These are phyloP conservation scores for Leptographium wingfieldii DNA, from an alignment of 2,329 filamentous ascomycete species.

Conservation along the genomic window DNA sequence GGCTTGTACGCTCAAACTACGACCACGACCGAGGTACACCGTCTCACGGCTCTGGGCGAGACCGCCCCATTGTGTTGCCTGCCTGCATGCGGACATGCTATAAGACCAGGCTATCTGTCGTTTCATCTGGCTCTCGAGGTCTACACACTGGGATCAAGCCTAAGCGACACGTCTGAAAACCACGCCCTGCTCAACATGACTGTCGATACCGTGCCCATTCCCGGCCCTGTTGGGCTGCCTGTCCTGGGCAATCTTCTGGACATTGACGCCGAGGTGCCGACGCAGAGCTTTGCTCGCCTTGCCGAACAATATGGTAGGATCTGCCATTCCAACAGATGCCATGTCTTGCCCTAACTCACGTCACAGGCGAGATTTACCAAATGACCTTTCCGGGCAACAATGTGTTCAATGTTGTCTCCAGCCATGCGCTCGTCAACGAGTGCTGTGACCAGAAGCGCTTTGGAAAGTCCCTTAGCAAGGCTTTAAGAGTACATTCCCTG, in stretches of 20 bases:
- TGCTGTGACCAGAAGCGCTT: constrained; percentile 55
- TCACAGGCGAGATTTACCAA: constrained; percentile 45
- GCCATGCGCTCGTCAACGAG: constrained; percentile 39
- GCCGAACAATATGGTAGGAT: constrained; percentile 51
- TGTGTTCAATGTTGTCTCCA: constrained; percentile 18
- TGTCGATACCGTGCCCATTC: constrained; percentile 28
- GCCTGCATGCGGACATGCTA: too few relatives aligned
- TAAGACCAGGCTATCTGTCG: too few relatives aligned
- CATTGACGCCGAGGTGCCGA: constrained; percentile 45
- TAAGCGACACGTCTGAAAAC: neutral
- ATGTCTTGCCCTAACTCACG: neutral
- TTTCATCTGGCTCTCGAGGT: too few relatives aligned
- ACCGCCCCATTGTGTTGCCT: too few relatives aligned
- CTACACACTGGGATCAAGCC: too few relatives aligned
- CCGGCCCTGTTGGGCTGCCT: constrained; percentile 50
- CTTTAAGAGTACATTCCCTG: constrained; percentile 24
- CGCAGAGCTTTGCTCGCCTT: constrained; percentile 41
- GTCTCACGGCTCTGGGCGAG: neutral
- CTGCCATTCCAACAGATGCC: too few relatives aligned
- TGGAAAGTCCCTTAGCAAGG: constrained; percentile 38
- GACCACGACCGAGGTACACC: neutral
- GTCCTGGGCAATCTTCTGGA: constrained; percentile 54
- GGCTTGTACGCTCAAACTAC: neutral
- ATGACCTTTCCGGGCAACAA: constrained; percentile 33
- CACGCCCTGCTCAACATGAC: neutral